Conservation (phyloP, 1,139 yeast genomes). For the Eremothecium sinecaudum region DNA sequence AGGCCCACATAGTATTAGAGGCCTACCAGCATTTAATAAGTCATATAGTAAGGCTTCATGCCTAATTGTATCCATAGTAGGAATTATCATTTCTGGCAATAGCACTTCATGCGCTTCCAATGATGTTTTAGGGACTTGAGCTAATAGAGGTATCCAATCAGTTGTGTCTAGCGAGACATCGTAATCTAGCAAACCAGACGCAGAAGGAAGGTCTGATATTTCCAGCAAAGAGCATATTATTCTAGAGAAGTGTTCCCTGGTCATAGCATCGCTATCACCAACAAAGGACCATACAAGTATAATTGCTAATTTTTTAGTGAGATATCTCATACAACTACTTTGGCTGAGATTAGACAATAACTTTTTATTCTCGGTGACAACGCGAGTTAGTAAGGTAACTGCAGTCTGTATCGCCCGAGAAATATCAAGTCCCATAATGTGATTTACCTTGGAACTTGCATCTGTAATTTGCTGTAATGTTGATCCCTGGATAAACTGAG, state of each 20-base stretch:
- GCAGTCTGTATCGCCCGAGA: slow-evolving; percentile 37
- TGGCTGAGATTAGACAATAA: slow-evolving; percentile 12
- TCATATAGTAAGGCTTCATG: slow-evolving; percentile 56
- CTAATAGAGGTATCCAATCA: slow-evolving; percentile 42
- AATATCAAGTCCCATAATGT: slow-evolving; percentile 46
- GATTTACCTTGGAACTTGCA: slow-evolving; percentile 31
- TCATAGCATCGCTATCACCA: slow-evolving; percentile 17
- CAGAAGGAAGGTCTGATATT: slow-evolving; percentile 14
- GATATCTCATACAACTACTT: slow-evolving; percentile 26
- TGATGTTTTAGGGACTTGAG: slow-evolving; percentile 38
- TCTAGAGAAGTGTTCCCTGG: slow-evolving; percentile 32
- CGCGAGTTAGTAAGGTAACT: slow-evolving; percentile 13
- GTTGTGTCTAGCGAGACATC: slow-evolving; percentile 42
- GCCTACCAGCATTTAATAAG: slow-evolving; percentile 47
- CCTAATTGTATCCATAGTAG: slow-evolving; percentile 68
- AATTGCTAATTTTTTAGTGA: slow-evolving; percentile 35
- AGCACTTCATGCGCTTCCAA: slow-evolving; percentile 58
- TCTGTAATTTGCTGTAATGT: slow-evolving; percentile 13
- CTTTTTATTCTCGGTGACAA: slow-evolving; percentile 7
- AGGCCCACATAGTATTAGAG: slow-evolving; percentile 82
- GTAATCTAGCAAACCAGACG: slow-evolving; percentile 33
- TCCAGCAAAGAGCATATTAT: slow-evolving; percentile 26
- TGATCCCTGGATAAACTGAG: slow-evolving; percentile 1
- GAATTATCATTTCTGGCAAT: slow-evolving; percentile 58
- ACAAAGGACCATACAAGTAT: slow-evolving; percentile 56